A percentile compares a stretch with the other conserved stretches of the same genome.
Evolutionary conservation across 371 early-diverging fungal species (phyloP).

Genomic region (Mortierella sp.): DNA sequence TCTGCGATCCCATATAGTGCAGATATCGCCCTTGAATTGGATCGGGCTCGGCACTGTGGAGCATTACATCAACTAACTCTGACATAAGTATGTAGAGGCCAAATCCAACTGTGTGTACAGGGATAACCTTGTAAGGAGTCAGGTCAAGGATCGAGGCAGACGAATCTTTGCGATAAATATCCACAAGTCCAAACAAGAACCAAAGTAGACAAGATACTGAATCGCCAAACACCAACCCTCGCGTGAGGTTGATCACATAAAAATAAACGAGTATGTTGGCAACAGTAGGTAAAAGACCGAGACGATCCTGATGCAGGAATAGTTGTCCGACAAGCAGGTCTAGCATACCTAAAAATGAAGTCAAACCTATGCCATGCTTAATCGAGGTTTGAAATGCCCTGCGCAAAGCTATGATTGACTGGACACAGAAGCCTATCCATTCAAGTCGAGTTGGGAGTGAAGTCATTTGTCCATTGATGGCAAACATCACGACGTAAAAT

Average conservation of each 20-base stretch:
- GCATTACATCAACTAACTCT: conserved; percentile 58
- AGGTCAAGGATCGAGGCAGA: conserved; percentile 49
- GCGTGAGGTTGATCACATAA: conserved; percentile 57
- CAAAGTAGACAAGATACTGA: conserved; percentile 55
- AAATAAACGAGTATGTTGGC: conserved; percentile 58
- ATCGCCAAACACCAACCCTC: conserved; percentile 55
- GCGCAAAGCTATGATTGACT: conserved; percentile 50
- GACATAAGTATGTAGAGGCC: conserved; percentile 57
- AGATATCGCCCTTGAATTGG: conserved; percentile 49
- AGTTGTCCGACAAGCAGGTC: conserved; percentile 54
- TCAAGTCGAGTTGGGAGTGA: conserved; percentile 55
- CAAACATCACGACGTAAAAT: conserved; percentile 58
- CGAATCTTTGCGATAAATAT: conserved; percentile 52
- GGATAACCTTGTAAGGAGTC: conserved; percentile 53
- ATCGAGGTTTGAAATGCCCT: conserved; percentile 58
- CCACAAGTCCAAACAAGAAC: conserved; percentile 55
- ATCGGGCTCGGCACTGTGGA: conserved; percentile 55
- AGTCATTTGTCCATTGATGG: conserved; percentile 57
- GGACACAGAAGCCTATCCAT: conserved; percentile 57
- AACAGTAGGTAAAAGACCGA: conserved; percentile 47
- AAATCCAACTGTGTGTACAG: conserved; percentile 56
- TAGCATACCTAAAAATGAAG: conserved; percentile 56
- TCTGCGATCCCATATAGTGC: conserved; percentile 46
- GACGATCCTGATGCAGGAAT: conserved; percentile 54
- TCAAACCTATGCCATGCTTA: conserved; percentile 51